Evolutionary conservation across 495 filamentous ascomycete genomes (phyloP).

Genomic region (Hypomontagnella submonticulosa): DNA sequence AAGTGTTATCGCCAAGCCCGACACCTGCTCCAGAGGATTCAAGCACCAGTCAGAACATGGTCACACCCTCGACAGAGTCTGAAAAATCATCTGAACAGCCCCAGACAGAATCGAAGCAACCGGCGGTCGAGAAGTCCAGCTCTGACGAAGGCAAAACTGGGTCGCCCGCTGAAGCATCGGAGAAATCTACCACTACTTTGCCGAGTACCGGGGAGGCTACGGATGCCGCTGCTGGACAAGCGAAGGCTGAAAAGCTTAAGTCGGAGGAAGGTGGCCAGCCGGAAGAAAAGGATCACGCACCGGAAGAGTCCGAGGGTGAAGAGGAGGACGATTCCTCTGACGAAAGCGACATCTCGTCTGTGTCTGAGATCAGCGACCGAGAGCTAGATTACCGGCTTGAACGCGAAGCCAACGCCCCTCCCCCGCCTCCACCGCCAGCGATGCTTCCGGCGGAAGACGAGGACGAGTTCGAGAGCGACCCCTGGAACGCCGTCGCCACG

Average conservation of each 20-base stretch:
- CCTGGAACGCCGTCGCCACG: conserved; percentile 89
- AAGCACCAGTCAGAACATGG: not conserved
- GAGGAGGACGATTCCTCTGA: conserved; percentile 48
- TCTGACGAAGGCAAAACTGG: conserved; percentile 9
- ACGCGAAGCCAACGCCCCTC: conserved; percentile 8
- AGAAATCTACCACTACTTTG: not conserved
- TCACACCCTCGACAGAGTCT: conserved; percentile 18
- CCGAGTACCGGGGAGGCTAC: conserved; percentile 1
- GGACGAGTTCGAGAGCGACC: conserved; percentile 65
- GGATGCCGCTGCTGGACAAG: conserved; percentile 2
- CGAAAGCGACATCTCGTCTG: conserved; percentile 47
- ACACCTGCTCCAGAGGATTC: conserved; percentile 34
- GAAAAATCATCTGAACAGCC: conserved; percentile 2
- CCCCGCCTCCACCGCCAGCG: conserved; percentile 16
- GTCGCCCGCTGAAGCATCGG: conserved; percentile 5
- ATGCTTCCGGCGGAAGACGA: conserved; percentile 16
- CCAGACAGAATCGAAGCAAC: conserved; percentile 7
- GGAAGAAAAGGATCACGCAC: conserved; percentile 15
- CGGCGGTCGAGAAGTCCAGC: not conserved
- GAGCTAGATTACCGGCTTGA: conserved; percentile 50
- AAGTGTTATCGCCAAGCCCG: conserved; percentile 29
- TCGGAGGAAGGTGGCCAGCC: not conserved
- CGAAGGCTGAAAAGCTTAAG: conserved; percentile 34
- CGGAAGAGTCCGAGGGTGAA: conserved; percentile 33
- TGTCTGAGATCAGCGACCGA: conserved; percentile 52